These are phyloP conservation scores for Phalaenopsis equestris DNA, from an alignment of 106 monocot species.

Conservation along the genomic window DNA sequence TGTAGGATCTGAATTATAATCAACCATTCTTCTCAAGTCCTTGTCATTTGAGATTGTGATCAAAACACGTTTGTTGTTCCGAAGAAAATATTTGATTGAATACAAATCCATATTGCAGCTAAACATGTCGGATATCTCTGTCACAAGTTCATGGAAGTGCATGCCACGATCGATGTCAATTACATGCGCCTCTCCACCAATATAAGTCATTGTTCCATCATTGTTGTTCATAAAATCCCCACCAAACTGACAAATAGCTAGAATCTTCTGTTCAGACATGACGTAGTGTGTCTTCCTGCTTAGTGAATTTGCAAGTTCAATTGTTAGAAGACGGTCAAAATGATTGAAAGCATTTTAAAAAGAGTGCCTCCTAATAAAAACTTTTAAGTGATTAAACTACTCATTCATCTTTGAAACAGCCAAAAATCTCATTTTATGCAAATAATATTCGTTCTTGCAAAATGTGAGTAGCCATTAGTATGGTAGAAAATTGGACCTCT, in stretches of 20 bases:
- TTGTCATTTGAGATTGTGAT: constrained; percentile 92
- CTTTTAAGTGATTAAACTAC: too few relatives aligned
- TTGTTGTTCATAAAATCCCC: constrained; percentile 64
- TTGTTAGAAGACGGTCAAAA: not conserved
- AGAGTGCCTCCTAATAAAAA: not conserved
- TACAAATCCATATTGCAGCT: constrained; percentile 32
- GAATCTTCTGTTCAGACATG: constrained; percentile 42
- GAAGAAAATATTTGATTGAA: constrained; percentile 90
- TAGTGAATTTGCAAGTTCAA: not conserved
- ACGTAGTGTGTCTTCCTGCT: not conserved
- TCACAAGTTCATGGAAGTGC: constrained; percentile 46
- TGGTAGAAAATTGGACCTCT: too few relatives aligned
- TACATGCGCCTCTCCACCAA: constrained; percentile 92
- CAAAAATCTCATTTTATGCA: not conserved
- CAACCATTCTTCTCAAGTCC: constrained; percentile 81
- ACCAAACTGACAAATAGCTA: constrained; percentile 86
- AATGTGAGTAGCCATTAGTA: too few relatives aligned
- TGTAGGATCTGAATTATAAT: constrained; percentile 68
- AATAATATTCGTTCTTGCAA: not conserved
- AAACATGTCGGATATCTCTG: constrained; percentile 81
- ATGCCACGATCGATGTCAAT: constrained; percentile 64
- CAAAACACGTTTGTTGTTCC: constrained; percentile 63
- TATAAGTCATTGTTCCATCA: constrained; percentile 72
- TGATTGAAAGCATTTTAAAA: not conserved
- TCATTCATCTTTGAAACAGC: not conserved